phyloP scores from a whole-genome alignment of 257 asterid species.

The Echium plantagineum region DNA sequence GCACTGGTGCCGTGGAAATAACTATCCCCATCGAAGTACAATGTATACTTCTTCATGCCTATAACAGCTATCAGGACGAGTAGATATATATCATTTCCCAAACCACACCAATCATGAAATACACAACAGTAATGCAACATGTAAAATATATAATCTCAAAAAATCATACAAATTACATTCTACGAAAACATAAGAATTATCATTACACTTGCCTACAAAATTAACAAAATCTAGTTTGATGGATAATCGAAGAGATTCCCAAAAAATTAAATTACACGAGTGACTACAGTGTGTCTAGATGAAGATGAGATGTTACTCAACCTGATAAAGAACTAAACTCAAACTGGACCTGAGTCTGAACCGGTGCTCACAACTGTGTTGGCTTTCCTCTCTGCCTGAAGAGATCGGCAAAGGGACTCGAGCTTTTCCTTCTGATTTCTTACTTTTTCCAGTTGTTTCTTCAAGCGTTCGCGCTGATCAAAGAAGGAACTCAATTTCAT shows the following conservation, averaged over 20 bases:
- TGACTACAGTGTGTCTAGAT: neutral
- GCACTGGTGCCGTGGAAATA: no score
- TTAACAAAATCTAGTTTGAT: neutral
- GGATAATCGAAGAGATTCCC: neutral
- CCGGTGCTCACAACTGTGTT: slow-evolving; percentile 25
- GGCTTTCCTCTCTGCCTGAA: slow-evolving; percentile 84
- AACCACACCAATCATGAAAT: no score
- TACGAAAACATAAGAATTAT: neutral
- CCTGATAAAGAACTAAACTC: neutral
- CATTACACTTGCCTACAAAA: neutral
- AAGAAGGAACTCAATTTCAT: neutral
- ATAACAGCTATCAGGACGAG: no score
- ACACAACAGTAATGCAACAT: neutral
- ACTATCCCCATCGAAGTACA: no score
- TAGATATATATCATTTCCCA: no score
- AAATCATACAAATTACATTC: neutral
- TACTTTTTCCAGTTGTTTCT: slow-evolving; percentile 88
- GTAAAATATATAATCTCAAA: neutral
- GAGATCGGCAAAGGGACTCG: slow-evolving; percentile 85
- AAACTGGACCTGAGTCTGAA: neutral
- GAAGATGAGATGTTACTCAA: neutral
- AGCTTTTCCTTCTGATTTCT: slow-evolving; percentile 80
- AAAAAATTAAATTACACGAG: neutral
- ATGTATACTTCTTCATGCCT: no score
- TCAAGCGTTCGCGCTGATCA: slow-evolving; percentile 70